Evolutionary conservation across 2,329 filamentous ascomycete species (phyloP), one percentile per base, ranked within the genome.

Genomic region (Fusarium decemcellulare): DNA sequence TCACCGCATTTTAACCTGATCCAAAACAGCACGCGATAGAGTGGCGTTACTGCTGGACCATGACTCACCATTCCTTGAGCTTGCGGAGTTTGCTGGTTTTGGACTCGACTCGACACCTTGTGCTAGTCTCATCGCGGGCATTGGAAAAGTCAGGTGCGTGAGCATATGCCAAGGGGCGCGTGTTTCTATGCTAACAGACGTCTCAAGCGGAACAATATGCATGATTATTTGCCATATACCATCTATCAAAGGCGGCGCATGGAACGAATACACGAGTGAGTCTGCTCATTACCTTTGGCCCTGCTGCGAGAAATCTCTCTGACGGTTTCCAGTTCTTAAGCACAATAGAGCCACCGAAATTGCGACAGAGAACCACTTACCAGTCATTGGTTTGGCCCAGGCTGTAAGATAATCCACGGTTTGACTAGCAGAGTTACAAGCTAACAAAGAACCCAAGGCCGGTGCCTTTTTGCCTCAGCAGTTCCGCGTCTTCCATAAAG

Each of bases 401-500:
- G 34, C 29, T 5, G 29, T 23, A 23, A 23, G 18, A 23, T 23
- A 23, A 23, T 23, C 18, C 18, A 23, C 18, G 18, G 18, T 23
- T 23, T 23, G 18, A 23, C 18, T 23, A 23, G 18, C 18, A 23
- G 18, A 23, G 18, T 23, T 23, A 4, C 18, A 23, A 23, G 18
- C 18, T 23, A 23, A 23, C 18, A 23, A 23, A 23, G 3, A 23
- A 23, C 18, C 18, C 4, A 23, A 23, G 18, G 18, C 34, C 10
- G 50, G 50, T 29, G 64, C 63, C 5, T 82, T 82, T 40, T 73
- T 83, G 8, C 81, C 81, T 1, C 79, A 82, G 53, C 81, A 83
- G 52, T 82, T 83, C 58, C 74, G 77, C 6, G 81, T 83, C 27
- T 83, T 83, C 63, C 81, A 83, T 71, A 54, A 61, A 43, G 59